Percentiles rank a stretch among this genome's conserved stretches.
phyloP scores from a whole-genome alignment of 495 filamentous ascomycete genomes.

The Neurospora cerealis region DNA sequence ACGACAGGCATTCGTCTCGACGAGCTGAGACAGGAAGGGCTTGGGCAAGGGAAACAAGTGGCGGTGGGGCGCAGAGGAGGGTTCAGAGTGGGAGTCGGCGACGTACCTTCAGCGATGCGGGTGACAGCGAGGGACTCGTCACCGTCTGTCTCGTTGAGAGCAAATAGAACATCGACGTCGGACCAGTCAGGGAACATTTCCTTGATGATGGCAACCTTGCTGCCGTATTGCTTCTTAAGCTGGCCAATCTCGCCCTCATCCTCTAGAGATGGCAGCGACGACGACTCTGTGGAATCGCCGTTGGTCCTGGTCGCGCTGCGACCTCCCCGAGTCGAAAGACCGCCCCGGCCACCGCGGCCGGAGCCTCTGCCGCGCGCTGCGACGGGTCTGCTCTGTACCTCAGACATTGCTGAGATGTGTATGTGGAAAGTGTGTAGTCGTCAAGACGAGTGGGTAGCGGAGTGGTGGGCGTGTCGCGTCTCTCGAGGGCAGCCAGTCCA shows the following conservation, averaged over 20 bases:
- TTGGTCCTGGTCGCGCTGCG: conserved; percentile 41
- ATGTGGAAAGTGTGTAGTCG: conserved; percentile 12
- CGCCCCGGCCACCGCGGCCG: conserved; percentile 59
- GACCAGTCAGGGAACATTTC: conserved; percentile 92
- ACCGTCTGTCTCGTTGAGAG: conserved; percentile 83
- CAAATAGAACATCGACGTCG: conserved; percentile 82
- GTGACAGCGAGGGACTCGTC: conserved; percentile 76
- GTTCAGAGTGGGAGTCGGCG: not conserved
- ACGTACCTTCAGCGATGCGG: conserved; percentile 82
- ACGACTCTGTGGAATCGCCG: conserved; percentile 50
- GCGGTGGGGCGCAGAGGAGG: conserved; percentile 1
- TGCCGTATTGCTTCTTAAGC: conserved; percentile 78
- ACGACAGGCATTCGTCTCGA: not conserved
- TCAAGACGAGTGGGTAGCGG: conserved; percentile 4
- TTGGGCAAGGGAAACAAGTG: not conserved
- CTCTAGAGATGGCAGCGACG: conserved; percentile 43
- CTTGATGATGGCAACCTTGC: conserved; percentile 64
- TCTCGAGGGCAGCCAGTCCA: conserved; percentile 20
- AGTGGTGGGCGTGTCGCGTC: conserved; percentile 35
- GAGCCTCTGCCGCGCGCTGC: conserved; percentile 37
- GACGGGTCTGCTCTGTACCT: conserved; percentile 72
- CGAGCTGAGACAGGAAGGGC: not conserved
- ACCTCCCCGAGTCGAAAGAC: conserved; percentile 64
- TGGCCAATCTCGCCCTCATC: conserved; percentile 86
- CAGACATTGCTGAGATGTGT: conserved; percentile 65